Evolutionary conservation across 2,329 filamentous ascomycete species (phyloP).

Genomic region (Phoma sp.): DNA sequence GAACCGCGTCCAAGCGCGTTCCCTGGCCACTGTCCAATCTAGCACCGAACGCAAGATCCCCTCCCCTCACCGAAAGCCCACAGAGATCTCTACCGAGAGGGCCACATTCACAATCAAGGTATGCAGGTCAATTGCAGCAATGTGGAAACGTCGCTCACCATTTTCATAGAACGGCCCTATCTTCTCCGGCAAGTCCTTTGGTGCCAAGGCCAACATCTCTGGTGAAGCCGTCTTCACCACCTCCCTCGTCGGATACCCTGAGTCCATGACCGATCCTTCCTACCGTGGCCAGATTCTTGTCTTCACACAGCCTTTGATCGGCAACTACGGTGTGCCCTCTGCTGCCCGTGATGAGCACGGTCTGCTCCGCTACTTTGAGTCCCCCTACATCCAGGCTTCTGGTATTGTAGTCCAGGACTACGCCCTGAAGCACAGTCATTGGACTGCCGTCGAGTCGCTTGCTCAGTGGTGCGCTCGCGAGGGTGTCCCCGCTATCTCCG

Average conservation of each 20-base stretch:
- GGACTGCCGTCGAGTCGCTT: slow-evolving; percentile 95
- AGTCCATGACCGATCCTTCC: slow-evolving; percentile 76
- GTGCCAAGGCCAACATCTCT: slow-evolving; percentile 94
- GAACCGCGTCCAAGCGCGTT: slow-evolving; percentile 54
- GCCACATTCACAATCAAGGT: slow-evolving; percentile 95
- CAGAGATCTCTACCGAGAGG: slow-evolving; percentile 72
- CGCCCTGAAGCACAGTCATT: slow-evolving; percentile 93
- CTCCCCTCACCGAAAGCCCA: slow-evolving; percentile 62
- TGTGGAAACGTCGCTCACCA: slow-evolving; percentile 39
- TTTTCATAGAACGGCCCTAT: slow-evolving; percentile 79
- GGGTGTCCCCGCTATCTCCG: slow-evolving; percentile 93
- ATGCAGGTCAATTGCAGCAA: slow-evolving; percentile 43
- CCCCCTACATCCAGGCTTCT: slow-evolving; percentile 93
- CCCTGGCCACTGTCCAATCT: slow-evolving; percentile 70
- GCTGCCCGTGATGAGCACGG: slow-evolving; percentile 83
- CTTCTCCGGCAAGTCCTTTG: slow-evolving; percentile 95
- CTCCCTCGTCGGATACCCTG: slow-evolving; percentile 95
- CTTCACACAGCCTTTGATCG: slow-evolving; percentile 96
- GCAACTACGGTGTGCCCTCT: slow-evolving; percentile 97
- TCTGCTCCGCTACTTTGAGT: slow-evolving; percentile 97
- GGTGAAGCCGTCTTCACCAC: slow-evolving; percentile 99
- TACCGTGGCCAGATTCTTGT: slow-evolving; percentile 91
- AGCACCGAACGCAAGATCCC: slow-evolving; percentile 75
- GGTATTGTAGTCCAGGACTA: slow-evolving; percentile 96
- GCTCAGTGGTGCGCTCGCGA: slow-evolving; percentile 94